A percentile compares a stretch with the other conserved stretches of the same genome.
Evolutionary conservation across 495 filamentous ascomycete species (phyloP).

Genomic region (Tuber brumale): DNA sequence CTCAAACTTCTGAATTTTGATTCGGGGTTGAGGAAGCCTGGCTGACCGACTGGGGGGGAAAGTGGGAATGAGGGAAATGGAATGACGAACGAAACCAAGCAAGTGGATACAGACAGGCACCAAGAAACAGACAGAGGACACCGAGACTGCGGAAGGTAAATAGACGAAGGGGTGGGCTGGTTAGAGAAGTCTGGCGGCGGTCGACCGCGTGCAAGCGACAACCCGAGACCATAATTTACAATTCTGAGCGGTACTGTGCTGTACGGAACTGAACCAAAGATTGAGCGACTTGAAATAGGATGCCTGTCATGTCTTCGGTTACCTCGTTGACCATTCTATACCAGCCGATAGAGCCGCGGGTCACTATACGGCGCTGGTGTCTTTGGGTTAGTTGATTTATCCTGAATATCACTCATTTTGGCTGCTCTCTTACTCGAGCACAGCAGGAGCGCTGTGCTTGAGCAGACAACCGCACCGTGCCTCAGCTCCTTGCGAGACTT

Average conservation of each 20-base stretch:
- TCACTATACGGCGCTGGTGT: not conserved
- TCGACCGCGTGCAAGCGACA: not conserved
- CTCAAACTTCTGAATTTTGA: not conserved
- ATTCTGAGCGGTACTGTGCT: not conserved
- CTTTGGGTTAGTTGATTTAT: not conserved
- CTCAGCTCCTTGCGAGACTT: not conserved
- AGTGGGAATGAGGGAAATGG: conserved; percentile 5
- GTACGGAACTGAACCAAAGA: not conserved
- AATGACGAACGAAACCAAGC: not conserved
- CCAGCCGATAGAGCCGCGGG: not conserved
- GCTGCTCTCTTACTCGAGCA: not conserved
- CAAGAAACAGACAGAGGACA: not conserved
- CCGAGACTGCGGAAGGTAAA: not conserved
- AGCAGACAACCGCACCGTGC: not conserved
- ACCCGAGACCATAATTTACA: not conserved
- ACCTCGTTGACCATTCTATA: not conserved
- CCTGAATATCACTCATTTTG: conserved; percentile 4
- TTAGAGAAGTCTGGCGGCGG: not conserved
- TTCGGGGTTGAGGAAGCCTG: not conserved
- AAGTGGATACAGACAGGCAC: not conserved
- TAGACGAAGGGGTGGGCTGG: not conserved
- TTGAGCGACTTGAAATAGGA: not conserved
- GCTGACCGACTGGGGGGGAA: not conserved
- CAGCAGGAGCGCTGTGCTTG: not conserved
- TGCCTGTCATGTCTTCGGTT: not conserved